Conservation (phyloP, 1,284 basidiomycete genomes). For the Cutaneotrichosporon cavernicola region DNA sequence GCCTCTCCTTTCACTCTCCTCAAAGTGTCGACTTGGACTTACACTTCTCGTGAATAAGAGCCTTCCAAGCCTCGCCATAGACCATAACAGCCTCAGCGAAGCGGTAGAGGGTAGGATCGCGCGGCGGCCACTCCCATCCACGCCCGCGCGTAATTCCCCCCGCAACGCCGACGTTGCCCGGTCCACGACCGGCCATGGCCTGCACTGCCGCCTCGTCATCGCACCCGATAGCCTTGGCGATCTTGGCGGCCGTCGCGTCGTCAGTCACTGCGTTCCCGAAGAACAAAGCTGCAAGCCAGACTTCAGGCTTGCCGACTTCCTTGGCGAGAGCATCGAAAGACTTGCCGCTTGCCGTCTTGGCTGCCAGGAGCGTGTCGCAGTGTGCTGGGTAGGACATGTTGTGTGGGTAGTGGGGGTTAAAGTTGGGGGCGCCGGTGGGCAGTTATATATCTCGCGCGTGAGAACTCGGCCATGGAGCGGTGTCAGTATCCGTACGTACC, state of each 20-base stretch:
- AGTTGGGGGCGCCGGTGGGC: not conserved
- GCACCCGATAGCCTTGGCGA: conserved; percentile 68
- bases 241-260: conserved; percentile 62
- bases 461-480: too few relatives aligned
- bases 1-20: conserved; percentile 12
- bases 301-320: conserved; percentile 71
- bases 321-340: conserved; percentile 72
- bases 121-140: conserved; percentile 44
- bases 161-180: conserved; percentile 32
- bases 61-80: conserved; percentile 64
- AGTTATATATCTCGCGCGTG: not conserved
- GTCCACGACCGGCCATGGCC: conserved; percentile 31
- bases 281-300: conserved; percentile 84
- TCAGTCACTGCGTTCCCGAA: conserved; percentile 78
- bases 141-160: conserved; percentile 41
- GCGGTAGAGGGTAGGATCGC: conserved; percentile 78
- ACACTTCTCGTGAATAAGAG: conserved; percentile 78
- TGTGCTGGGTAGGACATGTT: conserved; percentile 31
- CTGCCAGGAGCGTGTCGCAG: conserved; percentile 30
- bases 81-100: conserved; percentile 81
- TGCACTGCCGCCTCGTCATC: conserved; percentile 53
- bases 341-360: conserved; percentile 57
- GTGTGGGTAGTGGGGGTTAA: not conserved
- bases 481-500: too few relatives aligned
- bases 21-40: conserved; percentile 51